Conservation (phyloP, 129 eudicot species). For the Escallonia rubra region DNA sequence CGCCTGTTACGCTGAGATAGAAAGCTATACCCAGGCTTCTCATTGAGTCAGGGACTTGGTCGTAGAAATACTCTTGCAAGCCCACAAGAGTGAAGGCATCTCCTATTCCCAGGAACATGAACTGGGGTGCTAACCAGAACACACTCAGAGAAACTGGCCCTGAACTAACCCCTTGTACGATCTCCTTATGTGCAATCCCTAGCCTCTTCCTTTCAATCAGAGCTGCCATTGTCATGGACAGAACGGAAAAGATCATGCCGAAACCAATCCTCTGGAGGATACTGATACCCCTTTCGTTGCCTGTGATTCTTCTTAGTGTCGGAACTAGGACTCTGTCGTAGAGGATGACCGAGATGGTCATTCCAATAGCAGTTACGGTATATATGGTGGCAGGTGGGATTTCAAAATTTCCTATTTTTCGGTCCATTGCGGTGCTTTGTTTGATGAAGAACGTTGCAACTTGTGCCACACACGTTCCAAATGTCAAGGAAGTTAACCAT, state of each 20-base stretch:
- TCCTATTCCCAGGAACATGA: conserved; percentile 24
- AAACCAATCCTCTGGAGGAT: conserved; percentile 41
- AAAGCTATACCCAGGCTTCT: conserved; percentile 34
- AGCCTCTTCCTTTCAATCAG: conserved; percentile 34
- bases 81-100: conserved; percentile 46
- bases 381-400: conserved; percentile 53
- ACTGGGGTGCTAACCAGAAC: conserved; percentile 37
- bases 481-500: conserved; percentile 33
- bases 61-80: conserved; percentile 42
- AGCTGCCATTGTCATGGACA: conserved; percentile 29
- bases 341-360: conserved; percentile 12
- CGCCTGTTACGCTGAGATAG: conserved; percentile 28
- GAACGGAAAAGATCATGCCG: conserved; percentile 31
- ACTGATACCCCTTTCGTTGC: conserved; percentile 32
- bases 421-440: conserved; percentile 38
- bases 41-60: conserved; percentile 42
- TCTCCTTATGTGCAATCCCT: conserved; percentile 5
- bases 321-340: conserved; percentile 40
- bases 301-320: conserved; percentile 15
- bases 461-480: conserved; percentile 35
- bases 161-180: background rate
- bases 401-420: conserved; percentile 27
- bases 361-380: conserved; percentile 30
- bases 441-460: conserved; percentile 37
- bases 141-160: conserved; percentile 19